Evolutionary conservation across 2,329 filamentous ascomycete species (phyloP), one percentile per base, ranked within the genome.

Genomic region (Stemphylium vesicarium): DNA sequence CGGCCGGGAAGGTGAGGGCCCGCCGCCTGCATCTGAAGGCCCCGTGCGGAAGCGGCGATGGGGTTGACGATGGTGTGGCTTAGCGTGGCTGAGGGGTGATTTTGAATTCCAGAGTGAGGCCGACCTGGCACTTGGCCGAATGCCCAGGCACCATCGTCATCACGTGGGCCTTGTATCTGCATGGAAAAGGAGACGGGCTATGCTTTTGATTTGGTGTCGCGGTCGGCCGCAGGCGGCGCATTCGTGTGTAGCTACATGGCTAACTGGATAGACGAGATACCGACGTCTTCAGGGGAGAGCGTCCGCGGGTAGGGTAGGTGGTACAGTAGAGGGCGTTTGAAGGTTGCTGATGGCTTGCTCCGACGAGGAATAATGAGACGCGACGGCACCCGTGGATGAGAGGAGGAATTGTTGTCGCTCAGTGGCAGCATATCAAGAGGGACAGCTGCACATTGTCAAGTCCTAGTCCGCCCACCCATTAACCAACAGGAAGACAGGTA

Each of bases 121-220:
- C 43, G 45, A 31, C 42, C 35, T 20, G 32, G 26, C 26, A 24
- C 12, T 33, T 22, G 43, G 26, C 43, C 26, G 26, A 11, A 29
- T 29, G 26, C 24, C 47, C 32, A 45, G 36, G 24, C 40, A 40
- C 26, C 20, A 37, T 16, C n/a, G 29, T 29, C 43, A 56, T 53
- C 58, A 56, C 52, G 58, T 61, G 58, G 53, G 38, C 36, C 42
- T 33, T 13, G 42, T 26, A 48, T 46, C 36, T 50, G 46, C 52
- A 56, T 22, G 49, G 29, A 24, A 20, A 52, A 49, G 51, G 51
- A 38, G 47, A 39, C 20, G 36, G 33, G 29, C 20, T 12, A 7
- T 35, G 18, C 4, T 29, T 20, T 39, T 37, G 29, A 24, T 40
- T 11, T 56, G 38, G 38, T 16, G 33, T 56, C 16, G 31, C 45